These are phyloP conservation scores for Nothophaeocryptopus gaeumannii DNA, from an alignment of 2,329 filamentous ascomycete genomes.

Conservation along the genomic window DNA sequence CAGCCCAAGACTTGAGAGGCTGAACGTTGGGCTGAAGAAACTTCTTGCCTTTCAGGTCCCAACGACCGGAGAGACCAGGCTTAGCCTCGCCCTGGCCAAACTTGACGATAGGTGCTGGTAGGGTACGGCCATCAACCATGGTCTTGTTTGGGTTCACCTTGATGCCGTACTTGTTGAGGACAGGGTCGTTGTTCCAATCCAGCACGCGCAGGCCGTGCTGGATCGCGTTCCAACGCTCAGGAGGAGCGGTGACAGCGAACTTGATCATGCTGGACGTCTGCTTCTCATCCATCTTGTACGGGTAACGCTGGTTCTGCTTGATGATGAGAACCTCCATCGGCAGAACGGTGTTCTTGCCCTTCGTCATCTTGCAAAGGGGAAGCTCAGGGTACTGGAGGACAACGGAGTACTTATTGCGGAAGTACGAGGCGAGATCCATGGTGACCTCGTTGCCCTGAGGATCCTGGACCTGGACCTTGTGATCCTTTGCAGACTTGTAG, in stretches of 20 bases:
- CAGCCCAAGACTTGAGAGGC: slow-evolving; percentile 68
- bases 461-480: slow-evolving; percentile 42
- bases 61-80: slow-evolving; percentile 69
- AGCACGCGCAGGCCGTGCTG: slow-evolving; percentile 64
- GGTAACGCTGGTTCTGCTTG: slow-evolving; percentile 56
- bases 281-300: slow-evolving; percentile 55
- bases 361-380: slow-evolving; percentile 60
- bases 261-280: slow-evolving; percentile 88
- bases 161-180: slow-evolving; percentile 71
- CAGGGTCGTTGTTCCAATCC: slow-evolving; percentile 65
- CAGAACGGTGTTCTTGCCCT: slow-evolving; percentile 47
- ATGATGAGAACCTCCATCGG: slow-evolving; percentile 58
- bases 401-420: slow-evolving; percentile 52
- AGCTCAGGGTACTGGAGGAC: slow-evolving; percentile 46
- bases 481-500: slow-evolving; percentile 41
- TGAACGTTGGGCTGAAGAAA: slow-evolving; percentile 64
- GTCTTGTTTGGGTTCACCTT: slow-evolving; percentile 64
- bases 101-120: slow-evolving; percentile 67
- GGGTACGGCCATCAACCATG: slow-evolving; percentile 62
- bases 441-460: slow-evolving; percentile 36
- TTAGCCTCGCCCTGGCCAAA: slow-evolving; percentile 58
- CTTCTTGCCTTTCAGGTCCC: slow-evolving; percentile 80
- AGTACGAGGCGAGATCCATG: slow-evolving; percentile 60
- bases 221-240: slow-evolving; percentile 66
- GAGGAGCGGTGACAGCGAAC: slow-evolving; percentile 78